Percentiles rank a stretch among this genome's conserved stretches.
Conservation (phyloP, 306 rosid species). For the Trifolium repens region DNA sequence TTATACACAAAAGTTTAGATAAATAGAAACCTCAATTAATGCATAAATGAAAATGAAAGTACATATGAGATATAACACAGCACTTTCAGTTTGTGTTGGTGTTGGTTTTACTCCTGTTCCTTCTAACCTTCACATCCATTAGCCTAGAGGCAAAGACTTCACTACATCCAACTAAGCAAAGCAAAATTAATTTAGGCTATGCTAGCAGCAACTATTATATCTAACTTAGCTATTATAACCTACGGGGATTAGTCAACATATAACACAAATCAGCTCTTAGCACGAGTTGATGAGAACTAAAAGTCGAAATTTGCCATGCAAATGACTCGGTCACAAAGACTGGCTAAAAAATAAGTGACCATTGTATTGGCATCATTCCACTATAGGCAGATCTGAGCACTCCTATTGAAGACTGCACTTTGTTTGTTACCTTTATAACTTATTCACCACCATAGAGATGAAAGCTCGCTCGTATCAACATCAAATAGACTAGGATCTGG, state of each 20-base stretch:
- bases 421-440: too few relatives aligned
- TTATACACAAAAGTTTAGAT: background rate
- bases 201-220: constrained; percentile 29
- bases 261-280: constrained; percentile 34
- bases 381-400: too few relatives aligned
- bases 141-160: background rate
- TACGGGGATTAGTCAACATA: constrained; percentile 20
- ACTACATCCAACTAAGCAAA: constrained; percentile 22
- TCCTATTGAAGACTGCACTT: too few relatives aligned
- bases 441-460: too few relatives aligned
- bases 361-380: too few relatives aligned
- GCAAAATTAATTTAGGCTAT: constrained; percentile 31
- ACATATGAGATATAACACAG: constrained; percentile 9
- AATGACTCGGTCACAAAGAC: too few relatives aligned
- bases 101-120: background rate
- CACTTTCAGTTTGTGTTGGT: background rate
- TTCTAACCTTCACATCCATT: background rate
- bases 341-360: too few relatives aligned
- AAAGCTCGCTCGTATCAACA: too few relatives aligned
- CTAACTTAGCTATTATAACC: constrained; percentile 32
- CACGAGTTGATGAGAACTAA: constrained; percentile 23
- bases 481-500: too few relatives aligned
- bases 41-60: background rate
- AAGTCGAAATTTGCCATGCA: too few relatives aligned
- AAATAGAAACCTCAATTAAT: constrained; percentile 1